phyloP scores from a whole-genome alignment of 1,284 basidiomycete genomes.

The Athelia sp. region DNA sequence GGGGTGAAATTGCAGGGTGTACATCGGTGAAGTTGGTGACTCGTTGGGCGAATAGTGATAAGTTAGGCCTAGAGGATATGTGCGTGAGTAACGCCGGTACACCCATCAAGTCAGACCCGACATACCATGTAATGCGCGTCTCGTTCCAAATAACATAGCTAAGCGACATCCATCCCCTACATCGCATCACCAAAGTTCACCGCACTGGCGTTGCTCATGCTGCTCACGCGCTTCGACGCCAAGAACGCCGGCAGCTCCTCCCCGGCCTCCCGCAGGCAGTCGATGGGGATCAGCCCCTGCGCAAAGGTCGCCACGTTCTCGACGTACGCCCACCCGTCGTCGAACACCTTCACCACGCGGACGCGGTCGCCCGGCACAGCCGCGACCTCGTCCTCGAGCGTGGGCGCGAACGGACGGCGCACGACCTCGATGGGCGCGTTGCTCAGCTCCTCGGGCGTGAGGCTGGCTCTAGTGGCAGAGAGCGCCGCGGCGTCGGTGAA shows the following conservation, averaged over 20 bases:
- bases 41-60: no score
- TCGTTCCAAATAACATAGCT: no score
- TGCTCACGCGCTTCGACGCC: constrained; percentile 42
- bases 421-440: constrained; percentile 41
- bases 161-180: no score
- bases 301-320: constrained; percentile 30
- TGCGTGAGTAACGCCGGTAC: no score
- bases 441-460: no score
- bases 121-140: no score
- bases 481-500: constrained; percentile 18
- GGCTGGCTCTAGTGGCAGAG: constrained; percentile 5
- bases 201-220: constrained; percentile 6
- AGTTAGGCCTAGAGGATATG: no score
- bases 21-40: no score
- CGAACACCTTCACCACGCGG: constrained; percentile 47
- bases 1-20: no score
- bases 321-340: constrained; percentile 64
- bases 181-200: no score
- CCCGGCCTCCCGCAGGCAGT: constrained; percentile 47
- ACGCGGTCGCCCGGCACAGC: constrained; percentile 49
- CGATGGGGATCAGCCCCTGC: constrained; percentile 50
- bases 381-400: constrained; percentile 52
- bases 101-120: no score
- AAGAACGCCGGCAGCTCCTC: constrained; percentile 48
- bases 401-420: constrained; percentile 51